Evolutionary conservation across 371 early-diverging fungal genomes (phyloP).

Genomic region (Mucor plumbeus): DNA sequence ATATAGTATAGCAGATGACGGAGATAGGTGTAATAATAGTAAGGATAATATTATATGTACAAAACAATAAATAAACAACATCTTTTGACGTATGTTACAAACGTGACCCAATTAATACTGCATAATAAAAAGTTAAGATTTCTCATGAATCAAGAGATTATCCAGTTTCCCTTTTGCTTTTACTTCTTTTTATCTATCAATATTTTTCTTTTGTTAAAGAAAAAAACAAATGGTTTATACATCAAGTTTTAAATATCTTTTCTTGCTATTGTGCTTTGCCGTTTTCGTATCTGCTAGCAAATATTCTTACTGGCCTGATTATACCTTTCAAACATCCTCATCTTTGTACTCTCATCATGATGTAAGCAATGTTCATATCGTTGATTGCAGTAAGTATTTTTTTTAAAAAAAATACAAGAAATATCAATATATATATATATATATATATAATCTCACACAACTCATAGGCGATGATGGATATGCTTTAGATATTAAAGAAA

Average conservation of each 20-base stretch:
- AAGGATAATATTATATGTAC: background rate
- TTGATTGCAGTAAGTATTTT: constrained; percentile 13
- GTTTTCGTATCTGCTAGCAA: background rate
- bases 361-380: constrained; percentile 9
- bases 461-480: background rate
- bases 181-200: background rate
- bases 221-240: background rate
- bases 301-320: constrained; percentile 7
- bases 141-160: constrained; percentile 1
- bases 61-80: constrained; percentile 1
- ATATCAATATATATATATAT: too few species aligned
- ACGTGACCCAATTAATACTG: background rate
- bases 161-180: background rate
- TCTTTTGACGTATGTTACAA: constrained; percentile 8
- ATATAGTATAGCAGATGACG: too few species aligned
- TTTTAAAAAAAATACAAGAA: background rate
- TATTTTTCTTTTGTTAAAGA: too few species aligned
- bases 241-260: background rate
- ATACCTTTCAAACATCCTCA: constrained; percentile 1
- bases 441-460: too few species aligned
- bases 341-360: background rate
- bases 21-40: background rate
- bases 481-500: background rate
- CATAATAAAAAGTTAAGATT: constrained; percentile 5
- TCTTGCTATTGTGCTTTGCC: background rate